Percentiles rank a stretch among this genome's conserved stretches.
Evolutionary conservation across 345 rosid species (phyloP).

Genomic region (Citrus glauca): DNA sequence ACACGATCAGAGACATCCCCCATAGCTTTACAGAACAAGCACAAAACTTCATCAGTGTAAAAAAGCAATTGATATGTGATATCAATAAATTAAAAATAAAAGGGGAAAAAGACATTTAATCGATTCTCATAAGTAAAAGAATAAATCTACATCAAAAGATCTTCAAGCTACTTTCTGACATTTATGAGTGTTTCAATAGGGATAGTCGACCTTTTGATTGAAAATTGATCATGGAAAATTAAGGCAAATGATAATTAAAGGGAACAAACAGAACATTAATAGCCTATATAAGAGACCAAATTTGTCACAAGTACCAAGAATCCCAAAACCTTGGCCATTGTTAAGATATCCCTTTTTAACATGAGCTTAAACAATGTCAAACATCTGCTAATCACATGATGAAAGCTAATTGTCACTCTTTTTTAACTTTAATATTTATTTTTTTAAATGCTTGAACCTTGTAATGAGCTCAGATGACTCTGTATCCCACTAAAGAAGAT

Average conservation of each 20-base stretch:
- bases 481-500: constrained; percentile 91
- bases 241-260: neutral
- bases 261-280: neutral
- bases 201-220: neutral
- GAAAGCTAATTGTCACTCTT: neutral
- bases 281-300: neutral
- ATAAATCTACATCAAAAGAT: neutral
- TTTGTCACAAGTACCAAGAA: neutral
- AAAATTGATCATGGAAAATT: neutral
- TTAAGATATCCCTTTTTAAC: too few relatives aligned
- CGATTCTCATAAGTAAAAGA: neutral
- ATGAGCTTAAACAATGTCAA: too few relatives aligned
- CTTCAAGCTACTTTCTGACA: neutral
- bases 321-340: too few relatives aligned
- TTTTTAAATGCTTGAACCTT: constrained; percentile 34
- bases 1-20: constrained; percentile 65
- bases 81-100: neutral
- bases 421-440: neutral
- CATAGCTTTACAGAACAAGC: constrained; percentile 58
- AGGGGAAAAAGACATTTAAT: neutral
- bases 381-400: too few relatives aligned
- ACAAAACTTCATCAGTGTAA: neutral
- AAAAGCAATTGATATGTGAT: neutral
- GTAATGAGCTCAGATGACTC: constrained; percentile 76
- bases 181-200: neutral